These are phyloP conservation scores for Fomes fomentarius DNA, from an alignment of 1,284 basidiomycete species.

Conservation along the genomic window DNA sequence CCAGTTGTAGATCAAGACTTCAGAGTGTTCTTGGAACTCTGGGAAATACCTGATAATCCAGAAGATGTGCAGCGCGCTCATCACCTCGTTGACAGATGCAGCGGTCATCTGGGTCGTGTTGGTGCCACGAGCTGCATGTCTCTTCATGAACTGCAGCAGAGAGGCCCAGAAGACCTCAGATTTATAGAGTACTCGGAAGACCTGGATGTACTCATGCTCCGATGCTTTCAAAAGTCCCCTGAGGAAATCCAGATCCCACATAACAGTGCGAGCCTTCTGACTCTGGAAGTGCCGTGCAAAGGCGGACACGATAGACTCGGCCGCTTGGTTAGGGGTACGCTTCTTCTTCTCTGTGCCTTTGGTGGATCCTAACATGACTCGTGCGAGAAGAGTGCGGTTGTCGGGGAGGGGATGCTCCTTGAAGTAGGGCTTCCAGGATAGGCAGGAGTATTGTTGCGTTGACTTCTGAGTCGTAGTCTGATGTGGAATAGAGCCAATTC, in stretches of 20 bases:
- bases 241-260: too few species aligned
- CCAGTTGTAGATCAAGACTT: not conserved
- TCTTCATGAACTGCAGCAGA: too few species aligned
- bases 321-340: slow-evolving; percentile 8
- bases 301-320: slow-evolving; percentile 3
- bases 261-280: not conserved
- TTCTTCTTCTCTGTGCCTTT: slow-evolving; percentile 11
- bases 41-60: too few species aligned
- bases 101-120: too few species aligned
- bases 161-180: too few species aligned
- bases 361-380: slow-evolving; percentile 9
- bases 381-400: not conserved
- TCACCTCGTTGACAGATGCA: too few species aligned
- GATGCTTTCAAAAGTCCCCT: too few species aligned
- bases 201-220: too few species aligned
- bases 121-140: too few species aligned
- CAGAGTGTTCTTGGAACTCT: not conserved
- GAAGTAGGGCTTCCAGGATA: not conserved
- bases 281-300: slow-evolving; percentile 2
- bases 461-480: not conserved
- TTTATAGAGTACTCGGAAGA: too few species aligned
- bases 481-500: slow-evolving; percentile 6
- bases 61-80: too few species aligned
- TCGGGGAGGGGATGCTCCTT: slow-evolving; percentile 4
- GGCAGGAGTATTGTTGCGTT: not conserved